phyloP scores from a whole-genome alignment of 164 flowering plant genomes.

The Vitis amurensis region DNA sequence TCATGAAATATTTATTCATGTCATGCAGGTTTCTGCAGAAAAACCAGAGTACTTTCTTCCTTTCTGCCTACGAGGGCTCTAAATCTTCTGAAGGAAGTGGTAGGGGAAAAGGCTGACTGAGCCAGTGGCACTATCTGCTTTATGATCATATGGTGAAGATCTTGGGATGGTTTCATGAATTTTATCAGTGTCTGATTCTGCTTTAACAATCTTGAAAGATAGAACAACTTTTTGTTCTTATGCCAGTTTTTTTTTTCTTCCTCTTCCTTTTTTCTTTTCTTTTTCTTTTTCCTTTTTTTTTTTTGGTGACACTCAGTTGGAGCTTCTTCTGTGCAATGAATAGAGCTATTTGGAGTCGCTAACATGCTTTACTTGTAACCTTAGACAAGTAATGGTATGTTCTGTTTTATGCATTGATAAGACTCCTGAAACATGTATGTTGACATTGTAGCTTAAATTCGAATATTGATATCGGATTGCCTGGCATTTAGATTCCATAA shows the following conservation, averaged over 20 bases:
- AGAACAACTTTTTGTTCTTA: conserved; percentile 22
- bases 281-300: background rate
- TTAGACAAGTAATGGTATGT: background rate
- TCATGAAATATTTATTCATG: background rate
- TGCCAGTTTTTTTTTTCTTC: conserved; percentile 10
- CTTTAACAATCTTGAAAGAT: background rate
- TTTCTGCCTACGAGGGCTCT: conserved; percentile 43
- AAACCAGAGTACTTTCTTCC: conserved; percentile 54
- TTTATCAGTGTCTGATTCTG: background rate
- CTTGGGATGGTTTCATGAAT: background rate
- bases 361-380: background rate
- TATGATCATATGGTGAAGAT: background rate
- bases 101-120: conserved; percentile 40
- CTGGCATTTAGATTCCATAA: background rate
- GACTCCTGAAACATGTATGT: background rate
- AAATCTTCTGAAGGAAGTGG: conserved; percentile 41
- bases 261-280: background rate
- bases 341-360: background rate
- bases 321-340: background rate
- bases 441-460: background rate
- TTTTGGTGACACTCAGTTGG: background rate
- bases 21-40: conserved; percentile 60
- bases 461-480: background rate
- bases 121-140: background rate
- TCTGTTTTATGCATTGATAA: background rate